These are phyloP conservation scores for Posidonia oceanica DNA, from an alignment of 116 monocot genomes.

Conservation along the genomic window DNA sequence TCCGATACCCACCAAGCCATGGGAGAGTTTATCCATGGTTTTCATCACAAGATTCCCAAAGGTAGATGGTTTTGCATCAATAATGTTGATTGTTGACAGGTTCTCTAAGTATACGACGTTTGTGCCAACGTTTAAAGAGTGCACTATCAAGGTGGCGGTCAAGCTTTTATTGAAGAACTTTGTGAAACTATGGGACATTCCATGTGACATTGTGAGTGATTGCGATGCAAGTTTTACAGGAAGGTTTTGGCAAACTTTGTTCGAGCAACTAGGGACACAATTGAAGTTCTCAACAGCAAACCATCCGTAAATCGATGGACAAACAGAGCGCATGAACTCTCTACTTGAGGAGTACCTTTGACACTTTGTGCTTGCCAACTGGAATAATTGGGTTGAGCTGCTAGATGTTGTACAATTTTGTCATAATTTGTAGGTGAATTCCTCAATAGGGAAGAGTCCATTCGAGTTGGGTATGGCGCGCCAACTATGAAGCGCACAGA, in stretches of 20 bases:
- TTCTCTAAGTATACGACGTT: constrained; percentile 6
- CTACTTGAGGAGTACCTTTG: too few relatives aligned
- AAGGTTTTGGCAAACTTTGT: constrained; percentile 1
- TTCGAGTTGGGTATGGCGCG: neutral
- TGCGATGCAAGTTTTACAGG: neutral
- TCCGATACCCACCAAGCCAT: neutral
- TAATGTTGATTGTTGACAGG: neutral
- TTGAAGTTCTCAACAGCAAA: constrained; percentile 4
- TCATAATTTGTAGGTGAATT: neutral
- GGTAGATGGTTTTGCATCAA: neutral
- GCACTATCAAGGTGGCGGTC: neutral
- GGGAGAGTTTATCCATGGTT: neutral
- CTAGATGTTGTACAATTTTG: neutral
- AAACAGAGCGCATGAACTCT: neutral
- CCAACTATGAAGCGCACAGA: neutral
- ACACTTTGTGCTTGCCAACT: neutral
- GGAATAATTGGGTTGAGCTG: neutral
- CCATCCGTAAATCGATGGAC: constrained; percentile 3
- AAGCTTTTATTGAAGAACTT: constrained; percentile 5
- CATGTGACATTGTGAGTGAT: neutral
- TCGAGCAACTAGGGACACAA: neutral
- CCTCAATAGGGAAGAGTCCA: neutral
- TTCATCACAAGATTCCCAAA: neutral
- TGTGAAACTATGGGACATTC: neutral
- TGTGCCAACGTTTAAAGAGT: neutral